Evolutionary conservation across 495 filamentous ascomycete genomes (phyloP), one percentile per base, ranked within the genome.

Genomic region (Apiosordaria backusii): DNA sequence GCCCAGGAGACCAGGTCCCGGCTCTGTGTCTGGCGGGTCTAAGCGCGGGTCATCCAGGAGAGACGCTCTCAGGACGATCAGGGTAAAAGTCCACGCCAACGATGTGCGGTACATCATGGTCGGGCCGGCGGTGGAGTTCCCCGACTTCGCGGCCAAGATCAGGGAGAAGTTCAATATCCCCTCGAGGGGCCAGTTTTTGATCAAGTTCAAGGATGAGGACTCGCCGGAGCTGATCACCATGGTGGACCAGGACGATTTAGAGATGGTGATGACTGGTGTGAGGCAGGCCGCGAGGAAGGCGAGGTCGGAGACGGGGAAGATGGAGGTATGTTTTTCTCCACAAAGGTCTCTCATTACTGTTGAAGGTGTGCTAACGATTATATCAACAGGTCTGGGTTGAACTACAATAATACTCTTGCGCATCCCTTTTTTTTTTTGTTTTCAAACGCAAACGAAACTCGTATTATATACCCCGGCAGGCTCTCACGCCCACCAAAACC

Each of bases 61-160:
- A 66, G 81, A 81, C 1, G 80, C 81, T 1, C 75, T 85, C 27
- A 77, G 77, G 26, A 83, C 90, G 72, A 89, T 97, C 69, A 85
- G 93, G 27, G 87, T 97, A 71, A 98, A 98, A 79, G 92, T 95
- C 3, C 96, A 98, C 74, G 79, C 82, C 3, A 92, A 92, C 53
- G 95, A 99, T 73, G 96, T 91, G n/a, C 87, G 95, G 54, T 97
- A 96, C 79, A 90, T 99, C 67, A 91, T 97, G 84, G 87, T 97
- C 64, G 85, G 83, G 19, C 82, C 88, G 35, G 84, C 83, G 9
- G 81, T 94, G n/a, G 84, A 85, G 65, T 97, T 90, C 75, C 76
- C 81, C 1, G 91, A 92, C 50, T 88, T 98, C 45, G 86, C 91
- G 57, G 84, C 84, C 53, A 85, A 85, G 61, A 89, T 99, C 65